These are phyloP conservation scores for Ceratocystis diversiconidia DNA, from an alignment of 2,329 filamentous ascomycete species.

Conservation along the genomic window DNA sequence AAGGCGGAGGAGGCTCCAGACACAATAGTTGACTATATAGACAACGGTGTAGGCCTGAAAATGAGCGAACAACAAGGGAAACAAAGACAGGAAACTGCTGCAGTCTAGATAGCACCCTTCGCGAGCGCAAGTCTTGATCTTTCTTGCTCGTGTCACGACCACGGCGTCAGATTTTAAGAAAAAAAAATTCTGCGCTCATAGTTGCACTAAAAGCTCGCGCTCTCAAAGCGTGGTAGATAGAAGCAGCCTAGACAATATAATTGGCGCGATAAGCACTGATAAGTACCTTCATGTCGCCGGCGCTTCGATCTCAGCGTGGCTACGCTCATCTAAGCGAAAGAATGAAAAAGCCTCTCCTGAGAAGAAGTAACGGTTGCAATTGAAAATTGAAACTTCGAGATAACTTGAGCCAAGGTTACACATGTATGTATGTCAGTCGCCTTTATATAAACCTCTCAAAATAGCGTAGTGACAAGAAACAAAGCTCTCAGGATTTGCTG, in stretches of 20 bases:
- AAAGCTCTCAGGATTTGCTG: not conserved
- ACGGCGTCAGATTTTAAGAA: not conserved
- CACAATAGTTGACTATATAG: not conserved
- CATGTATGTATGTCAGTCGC: not conserved
- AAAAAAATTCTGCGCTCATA: not conserved
- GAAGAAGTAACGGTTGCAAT: not conserved
- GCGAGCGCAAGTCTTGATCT: not conserved
- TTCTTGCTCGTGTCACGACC: not conserved
- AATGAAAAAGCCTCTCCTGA: too few species aligned
- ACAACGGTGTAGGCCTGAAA: not conserved
- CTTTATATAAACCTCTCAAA: too few species aligned
- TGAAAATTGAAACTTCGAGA: not conserved
- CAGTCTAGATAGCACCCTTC: too few species aligned
- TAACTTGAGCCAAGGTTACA: not conserved
- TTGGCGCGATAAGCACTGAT: constrained; percentile 1
- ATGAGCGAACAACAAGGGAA: too few species aligned
- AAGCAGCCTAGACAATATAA: not conserved
- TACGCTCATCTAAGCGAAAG: not conserved
- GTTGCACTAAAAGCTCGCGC: not conserved
- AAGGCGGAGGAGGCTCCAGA: not conserved
- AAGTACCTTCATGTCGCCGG: not conserved
- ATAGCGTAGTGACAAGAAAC: too few species aligned
- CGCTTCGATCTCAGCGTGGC: not conserved
- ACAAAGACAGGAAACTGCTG: too few species aligned
- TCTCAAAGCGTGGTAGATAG: not conserved